A percentile compares a stretch with the other conserved stretches of the same genome.
Conservation (phyloP, 176 grass and related monocot species). For the Luzula sylvatica region DNA sequence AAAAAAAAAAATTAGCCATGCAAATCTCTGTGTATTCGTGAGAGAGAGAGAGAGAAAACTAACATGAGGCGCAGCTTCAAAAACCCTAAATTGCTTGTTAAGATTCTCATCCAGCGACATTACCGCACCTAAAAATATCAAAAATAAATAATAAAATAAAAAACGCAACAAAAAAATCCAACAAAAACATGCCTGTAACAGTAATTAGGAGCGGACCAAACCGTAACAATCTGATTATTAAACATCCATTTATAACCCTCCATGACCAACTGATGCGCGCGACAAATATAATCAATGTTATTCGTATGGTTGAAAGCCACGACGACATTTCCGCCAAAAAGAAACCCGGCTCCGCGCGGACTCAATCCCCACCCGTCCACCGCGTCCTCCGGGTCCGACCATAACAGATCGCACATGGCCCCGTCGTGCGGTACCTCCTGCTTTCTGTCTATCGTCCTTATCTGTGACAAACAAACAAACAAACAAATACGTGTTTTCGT, state of each 20-base stretch:
- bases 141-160: too few relatives aligned
- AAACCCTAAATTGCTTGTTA: conserved; percentile 76
- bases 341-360: conserved; percentile 86
- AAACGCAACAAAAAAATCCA: too few relatives aligned
- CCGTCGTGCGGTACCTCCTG: conserved; percentile 99
- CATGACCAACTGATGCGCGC: conserved; percentile 98
- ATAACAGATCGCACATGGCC: conserved; percentile 98
- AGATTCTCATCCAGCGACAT: conserved; percentile 98
- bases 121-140: conserved; percentile 73
- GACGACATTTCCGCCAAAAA: conserved; percentile 90
- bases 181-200: conserved; percentile 68
- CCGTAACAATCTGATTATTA: conserved; percentile 92
- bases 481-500: too few relatives aligned
- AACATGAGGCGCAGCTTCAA: conserved; percentile 97
- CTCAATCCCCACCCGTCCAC: conserved; percentile 95
- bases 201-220: conserved; percentile 99
- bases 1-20: conserved; percentile 16
- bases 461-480: conserved; percentile 3
- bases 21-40: background rate
- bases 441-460: conserved; percentile 68
- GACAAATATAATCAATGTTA: conserved; percentile 96
- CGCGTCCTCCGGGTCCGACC: conserved; percentile 95
- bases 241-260: conserved; percentile 99
- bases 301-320: conserved; percentile 84
- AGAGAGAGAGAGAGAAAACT: conserved; percentile 21